These are phyloP conservation scores for Heterobasidion irregulare DNA, from an alignment of 1,284 basidiomycete genomes.

Conservation along the genomic window DNA sequence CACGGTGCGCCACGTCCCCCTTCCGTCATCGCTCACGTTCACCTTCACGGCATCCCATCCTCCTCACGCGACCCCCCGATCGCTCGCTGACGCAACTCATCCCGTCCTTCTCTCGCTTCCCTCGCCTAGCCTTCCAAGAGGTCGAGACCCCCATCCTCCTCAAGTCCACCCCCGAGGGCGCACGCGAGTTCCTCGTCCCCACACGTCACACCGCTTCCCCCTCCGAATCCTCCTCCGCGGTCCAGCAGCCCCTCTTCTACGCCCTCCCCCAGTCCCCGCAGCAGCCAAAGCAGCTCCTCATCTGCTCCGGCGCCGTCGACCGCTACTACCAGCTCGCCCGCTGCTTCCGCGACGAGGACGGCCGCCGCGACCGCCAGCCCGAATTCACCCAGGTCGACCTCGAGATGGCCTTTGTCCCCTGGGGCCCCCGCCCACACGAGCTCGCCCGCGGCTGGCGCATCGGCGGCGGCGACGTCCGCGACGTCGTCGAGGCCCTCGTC, in stretches of 20 bases:
- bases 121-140: slow-evolving; percentile 68
- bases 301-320: slow-evolving; percentile 86
- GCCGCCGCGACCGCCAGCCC: slow-evolving; percentile 89
- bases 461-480: slow-evolving; percentile 73
- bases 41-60: background rate
- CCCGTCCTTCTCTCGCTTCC: background rate
- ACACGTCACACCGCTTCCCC: slow-evolving; percentile 42
- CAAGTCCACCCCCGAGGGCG: slow-evolving; percentile 90
- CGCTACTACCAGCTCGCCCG: slow-evolving; percentile 89
- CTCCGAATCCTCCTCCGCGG: slow-evolving; percentile 8
- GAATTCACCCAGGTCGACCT: slow-evolving; percentile 97
- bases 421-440: slow-evolving; percentile 33
- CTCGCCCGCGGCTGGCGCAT: slow-evolving; percentile 62
- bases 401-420: slow-evolving; percentile 93
- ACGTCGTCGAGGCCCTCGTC: slow-evolving; percentile 67
- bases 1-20: slow-evolving; percentile 39
- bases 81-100: background rate
- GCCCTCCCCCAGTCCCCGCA: slow-evolving; percentile 93
- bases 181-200: slow-evolving; percentile 91
- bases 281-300: slow-evolving; percentile 91
- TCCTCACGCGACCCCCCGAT: background rate
- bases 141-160: slow-evolving; percentile 93
- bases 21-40: slow-evolving; percentile 3
- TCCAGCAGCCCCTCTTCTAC: slow-evolving; percentile 62
- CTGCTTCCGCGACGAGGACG: slow-evolving; percentile 95